Conservation (phyloP, 2,329 filamentous ascomycete species). For the Fusarium sp. region DNA sequence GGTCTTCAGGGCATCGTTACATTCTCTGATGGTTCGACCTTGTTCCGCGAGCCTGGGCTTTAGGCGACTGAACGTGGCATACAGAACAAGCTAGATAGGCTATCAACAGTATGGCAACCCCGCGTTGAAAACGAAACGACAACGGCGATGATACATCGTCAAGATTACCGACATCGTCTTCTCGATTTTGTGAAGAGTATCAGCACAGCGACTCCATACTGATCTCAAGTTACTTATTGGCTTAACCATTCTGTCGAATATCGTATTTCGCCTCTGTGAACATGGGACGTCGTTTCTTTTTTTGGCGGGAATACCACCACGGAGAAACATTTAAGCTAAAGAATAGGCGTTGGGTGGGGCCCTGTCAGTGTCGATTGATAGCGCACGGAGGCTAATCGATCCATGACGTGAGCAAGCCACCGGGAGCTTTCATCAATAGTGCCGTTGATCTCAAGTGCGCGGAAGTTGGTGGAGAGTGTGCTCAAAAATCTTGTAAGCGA, state of each 20-base stretch:
- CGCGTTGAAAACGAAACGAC: constrained; percentile 14
- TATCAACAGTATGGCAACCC: neutral
- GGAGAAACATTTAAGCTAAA: neutral
- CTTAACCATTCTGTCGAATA: neutral
- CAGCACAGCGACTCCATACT: neutral
- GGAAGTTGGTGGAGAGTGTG: neutral
- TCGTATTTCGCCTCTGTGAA: neutral
- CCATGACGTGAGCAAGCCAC: constrained; percentile 24
- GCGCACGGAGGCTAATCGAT: constrained; percentile 2
- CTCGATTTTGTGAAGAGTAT: neutral
- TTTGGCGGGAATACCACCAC: neutral
- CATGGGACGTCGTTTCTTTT: neutral
- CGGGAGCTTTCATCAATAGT: constrained; percentile 9
- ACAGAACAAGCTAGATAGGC: neutral
- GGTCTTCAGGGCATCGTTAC: constrained; percentile 5
- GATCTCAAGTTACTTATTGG: neutral
- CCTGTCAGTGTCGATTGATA: neutral
- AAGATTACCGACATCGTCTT: constrained; percentile 5
- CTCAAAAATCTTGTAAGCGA: neutral
- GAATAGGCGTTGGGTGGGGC: neutral
- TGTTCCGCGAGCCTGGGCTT: constrained; percentile 1
- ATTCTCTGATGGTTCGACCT: constrained; percentile 11
- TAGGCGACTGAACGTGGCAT: constrained; percentile 4
- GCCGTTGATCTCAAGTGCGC: neutral
- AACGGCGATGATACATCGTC: neutral